Evolutionary conservation across 768 basidiomycete species (phyloP).

Genomic region (Polyporus arcularius): DNA sequence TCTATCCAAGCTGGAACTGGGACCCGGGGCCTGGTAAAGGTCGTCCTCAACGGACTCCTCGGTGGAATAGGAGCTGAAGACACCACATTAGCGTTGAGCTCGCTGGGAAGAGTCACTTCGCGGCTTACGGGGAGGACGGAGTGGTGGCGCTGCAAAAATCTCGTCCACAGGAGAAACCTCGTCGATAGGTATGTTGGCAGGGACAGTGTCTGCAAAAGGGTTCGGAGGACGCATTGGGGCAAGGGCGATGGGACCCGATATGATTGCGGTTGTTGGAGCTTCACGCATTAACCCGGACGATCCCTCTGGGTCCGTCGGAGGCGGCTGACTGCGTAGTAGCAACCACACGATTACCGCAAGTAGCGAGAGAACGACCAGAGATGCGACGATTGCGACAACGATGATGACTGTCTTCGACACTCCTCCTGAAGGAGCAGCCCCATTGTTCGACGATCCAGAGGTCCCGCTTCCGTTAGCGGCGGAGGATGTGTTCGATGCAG

Average conservation of each 20-base stretch:
- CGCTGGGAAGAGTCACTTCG: not conserved
- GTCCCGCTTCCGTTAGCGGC: not conserved
- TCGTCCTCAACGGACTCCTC: conserved; percentile 14
- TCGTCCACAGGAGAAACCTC: not conserved
- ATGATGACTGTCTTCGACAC: conserved; percentile 20
- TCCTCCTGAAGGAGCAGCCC: not conserved
- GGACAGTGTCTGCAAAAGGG: conserved; percentile 13
- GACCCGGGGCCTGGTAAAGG: not conserved
- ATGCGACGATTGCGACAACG: conserved; percentile 17
- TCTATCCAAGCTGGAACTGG: conserved; percentile 5
- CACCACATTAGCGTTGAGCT: not conserved
- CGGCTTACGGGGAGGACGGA: not conserved
- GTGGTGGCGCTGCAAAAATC: not conserved
- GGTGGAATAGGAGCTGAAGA: conserved; percentile 14
- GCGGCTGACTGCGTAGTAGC: conserved; percentile 17
- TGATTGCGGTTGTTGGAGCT: conserved; percentile 4
- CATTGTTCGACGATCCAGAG: not conserved
- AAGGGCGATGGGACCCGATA: conserved; percentile 1
- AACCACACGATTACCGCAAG: conserved; percentile 19
- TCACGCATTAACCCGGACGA: not conserved
- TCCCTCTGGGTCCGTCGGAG: conserved; percentile 9
- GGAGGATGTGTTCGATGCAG: not conserved
- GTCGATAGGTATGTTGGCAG: conserved; percentile 12
- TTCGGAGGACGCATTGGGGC: conserved; percentile 13
- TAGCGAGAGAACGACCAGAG: conserved; percentile 16